Conservation (phyloP, 495 filamentous ascomycete genomes). For the Tetracladium setigerum region DNA sequence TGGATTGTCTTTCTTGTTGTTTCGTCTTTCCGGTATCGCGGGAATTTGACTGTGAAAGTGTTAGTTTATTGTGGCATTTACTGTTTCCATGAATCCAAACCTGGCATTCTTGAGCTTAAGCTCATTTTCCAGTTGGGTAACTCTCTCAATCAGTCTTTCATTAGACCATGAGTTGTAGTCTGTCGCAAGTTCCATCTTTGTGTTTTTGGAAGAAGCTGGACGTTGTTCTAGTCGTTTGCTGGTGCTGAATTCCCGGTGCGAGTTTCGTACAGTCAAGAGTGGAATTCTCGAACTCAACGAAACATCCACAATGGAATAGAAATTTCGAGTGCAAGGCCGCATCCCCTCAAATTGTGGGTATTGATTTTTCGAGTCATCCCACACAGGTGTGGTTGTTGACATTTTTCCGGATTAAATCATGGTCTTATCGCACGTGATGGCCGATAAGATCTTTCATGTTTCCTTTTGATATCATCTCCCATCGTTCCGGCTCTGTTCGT, state of each 20-base stretch:
- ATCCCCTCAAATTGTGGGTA: too few relatives aligned
- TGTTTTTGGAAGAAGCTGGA: background rate
- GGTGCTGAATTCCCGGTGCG: too few relatives aligned
- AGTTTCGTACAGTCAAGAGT: too few relatives aligned
- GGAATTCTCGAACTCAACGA: too few relatives aligned
- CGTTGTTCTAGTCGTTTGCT: background rate
- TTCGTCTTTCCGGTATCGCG: constrained; percentile 4
- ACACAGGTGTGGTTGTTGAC: too few relatives aligned
- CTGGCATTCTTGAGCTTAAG: constrained; percentile 40
- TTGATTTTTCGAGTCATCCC: too few relatives aligned
- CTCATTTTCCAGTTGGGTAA: constrained; percentile 56
- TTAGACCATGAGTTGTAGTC: constrained; percentile 50
- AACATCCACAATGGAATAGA: too few relatives aligned
- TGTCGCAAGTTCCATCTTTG: constrained; percentile 11
- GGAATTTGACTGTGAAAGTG: background rate
- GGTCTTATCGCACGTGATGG: constrained; percentile 17
- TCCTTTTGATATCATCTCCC: background rate
- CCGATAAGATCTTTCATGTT: constrained; percentile 5
- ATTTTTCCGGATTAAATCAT: background rate
- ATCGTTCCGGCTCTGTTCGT: background rate
- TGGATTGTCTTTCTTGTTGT: constrained; percentile 28
- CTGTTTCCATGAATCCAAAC: constrained; percentile 7
- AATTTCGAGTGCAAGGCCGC: too few relatives aligned
- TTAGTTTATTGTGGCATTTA: constrained; percentile 2
- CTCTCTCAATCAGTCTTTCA: constrained; percentile 54